Evolutionary conservation across 1,284 basidiomycete species (phyloP), one percentile per base, ranked within the genome.

Genomic region (Cryptococcus sp.): DNA sequence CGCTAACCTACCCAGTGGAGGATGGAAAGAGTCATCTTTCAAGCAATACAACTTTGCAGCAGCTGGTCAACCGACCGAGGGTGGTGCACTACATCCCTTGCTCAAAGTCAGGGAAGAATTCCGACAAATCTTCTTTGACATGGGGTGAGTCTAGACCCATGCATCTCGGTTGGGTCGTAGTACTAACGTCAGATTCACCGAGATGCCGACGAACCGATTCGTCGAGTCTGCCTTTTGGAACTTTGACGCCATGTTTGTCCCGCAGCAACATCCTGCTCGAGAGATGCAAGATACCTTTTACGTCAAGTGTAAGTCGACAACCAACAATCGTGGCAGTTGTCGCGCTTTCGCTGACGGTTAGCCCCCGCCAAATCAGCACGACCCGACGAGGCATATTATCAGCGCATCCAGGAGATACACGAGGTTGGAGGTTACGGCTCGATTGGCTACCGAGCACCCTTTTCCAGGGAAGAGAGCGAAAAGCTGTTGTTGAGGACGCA

Each of bases 41-140:
- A 99, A 99, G 70, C 92, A 93, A 71, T 99, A 98, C 78, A 99
- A 99, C 75, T 98, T 98, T 66, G 90, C 97, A 63, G 94, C 95
- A 1, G 90, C 93, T 59, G 95, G 95, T 53, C 82, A 85, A 34
- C 85, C 86, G 4, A 86, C 92, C 3, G 80, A 81, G 28, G 87
- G 90, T 25, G 95, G 95, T 43, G 91, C 93, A 11, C 77, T 98
- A 28, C 95, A 98, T 73, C 95, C 94, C 5, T 79, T 99, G 25
- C 81, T 98, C 59, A 98, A 98, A 77, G 95, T 99, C 31, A 81
- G 95, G 47, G 94, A 98, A 73, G 95, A 99, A 74, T 92, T 99
- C 72, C 81, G 93, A 45, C 87, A 88, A 69, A 97, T 98, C 67
- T 99, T 99, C 80, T 82, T 99, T 62, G 95, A 99, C 73, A 97